These are phyloP conservation scores for Blastobotrys ciferrii DNA, from an alignment of 1,139 yeast species.

Conservation along the genomic window DNA sequence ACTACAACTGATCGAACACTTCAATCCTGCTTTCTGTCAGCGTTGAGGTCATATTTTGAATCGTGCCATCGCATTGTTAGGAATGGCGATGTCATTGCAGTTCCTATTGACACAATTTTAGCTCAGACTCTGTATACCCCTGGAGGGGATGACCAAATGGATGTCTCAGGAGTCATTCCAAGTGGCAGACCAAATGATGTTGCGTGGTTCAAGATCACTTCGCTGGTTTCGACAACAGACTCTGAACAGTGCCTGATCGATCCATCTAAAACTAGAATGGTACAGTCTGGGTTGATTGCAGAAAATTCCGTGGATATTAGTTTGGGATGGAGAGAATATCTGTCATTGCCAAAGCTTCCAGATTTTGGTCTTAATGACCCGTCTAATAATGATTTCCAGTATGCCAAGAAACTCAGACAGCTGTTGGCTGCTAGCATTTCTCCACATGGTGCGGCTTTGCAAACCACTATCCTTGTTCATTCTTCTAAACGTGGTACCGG, in stretches of 20 bases:
- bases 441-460: constrained; percentile 41
- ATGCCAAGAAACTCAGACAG: constrained; percentile 47
- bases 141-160: constrained; percentile 27
- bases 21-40: constrained; percentile 64
- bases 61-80: constrained; percentile 55
- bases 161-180: constrained; percentile 39
- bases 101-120: constrained; percentile 69
- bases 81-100: constrained; percentile 67
- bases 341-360: constrained; percentile 41
- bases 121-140: constrained; percentile 58
- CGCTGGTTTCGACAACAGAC: constrained; percentile 41
- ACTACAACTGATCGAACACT: constrained; percentile 63
- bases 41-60: constrained; percentile 64
- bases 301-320: constrained; percentile 41
- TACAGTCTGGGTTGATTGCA: constrained; percentile 56
- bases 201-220: constrained; percentile 75
- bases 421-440: constrained; percentile 35
- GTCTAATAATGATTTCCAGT: constrained; percentile 41
- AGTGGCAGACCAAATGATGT: constrained; percentile 67
- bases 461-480: constrained; percentile 62
- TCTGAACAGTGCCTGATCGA: constrained; percentile 58
- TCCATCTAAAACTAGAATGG: constrained; percentile 62
- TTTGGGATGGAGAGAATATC: constrained; percentile 54
- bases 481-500: constrained; percentile 80
- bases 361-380: constrained; percentile 27